Base-by-base conservation (phyloP, 768 basidiomycete genomes). In the Termitomyces bulborhizus region DNA sequence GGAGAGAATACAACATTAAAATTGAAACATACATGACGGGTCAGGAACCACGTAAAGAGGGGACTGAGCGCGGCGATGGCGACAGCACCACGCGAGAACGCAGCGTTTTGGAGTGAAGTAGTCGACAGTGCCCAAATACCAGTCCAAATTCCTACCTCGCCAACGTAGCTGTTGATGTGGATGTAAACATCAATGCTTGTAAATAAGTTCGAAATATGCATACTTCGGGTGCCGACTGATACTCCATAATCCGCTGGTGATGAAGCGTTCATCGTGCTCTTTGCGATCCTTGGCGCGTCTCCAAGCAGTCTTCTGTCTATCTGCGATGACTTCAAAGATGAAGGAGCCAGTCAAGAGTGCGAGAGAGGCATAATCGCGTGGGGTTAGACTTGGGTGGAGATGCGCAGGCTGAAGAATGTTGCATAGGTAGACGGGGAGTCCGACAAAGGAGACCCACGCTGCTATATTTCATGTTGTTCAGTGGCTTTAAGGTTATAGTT, bases 201-300 rank as follows among this genome's bases (percentile, higher is more conserved):
- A 12, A 9, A 4, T 32, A 0, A 3, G 34, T 34, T 47, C 8
- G 13, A 24, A 9, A 6, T 11, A 41, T 16, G 65, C 75, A 39
- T 65, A 89, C 88, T 90, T 90, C 21, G 88, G 88, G 61, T 90
- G 89, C 26, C 88, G 70, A 60, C 80, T 83, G 44, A 80, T 65
- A 21, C 76, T 70, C 87, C 88, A 93, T 16, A 89, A 67, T 1
- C 88, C 88, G 29, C 71, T 72, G 7, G 77, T 78, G 54, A 90
- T 85, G 63, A 90, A 89, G 61, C 79, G 76, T 59, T 90, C 83
- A 45, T 86, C 77, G 62, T 90, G 88, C 56, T 82, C 68, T 65
- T 86, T 85, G 16, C 71, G 71, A 16, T 85, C 72, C 62, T 83
- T 85, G 1, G 73, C 77, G 31, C 65, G 66, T 40, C 84, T 72